Evolutionary conservation across 331 rosid genomes (phyloP), one percentile per base, ranked within the genome.

Genomic region (Rhamnella rubrinervis): DNA sequence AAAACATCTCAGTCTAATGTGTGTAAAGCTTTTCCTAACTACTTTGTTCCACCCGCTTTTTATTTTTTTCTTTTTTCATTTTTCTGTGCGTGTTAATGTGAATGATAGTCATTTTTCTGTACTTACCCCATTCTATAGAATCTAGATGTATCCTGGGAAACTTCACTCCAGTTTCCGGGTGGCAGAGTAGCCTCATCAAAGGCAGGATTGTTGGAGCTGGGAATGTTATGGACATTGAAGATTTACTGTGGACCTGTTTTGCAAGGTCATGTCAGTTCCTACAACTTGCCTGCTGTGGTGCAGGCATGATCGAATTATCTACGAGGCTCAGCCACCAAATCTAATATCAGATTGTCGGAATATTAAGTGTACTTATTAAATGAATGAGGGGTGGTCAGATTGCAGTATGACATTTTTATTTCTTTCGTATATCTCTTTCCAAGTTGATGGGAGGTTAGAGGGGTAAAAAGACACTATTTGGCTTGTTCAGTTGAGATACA

Each of bases 111-210:
- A 61, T 66, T 63, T 82, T 56, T 78, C 60, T 59, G 61, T 82
- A 65, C 72, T 76, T 75, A 31, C 58, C 73, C 73, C 80, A 68
- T 75, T 49, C 55, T 71, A 63, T 80, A 73, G 85, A 74, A 76
- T 79, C 73, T 81, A 81, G 92, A 82, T 76, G 65, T 74, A 74
- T 80, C 83, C 75, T 69, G 77, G 93, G 77, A 81, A 85, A 83
- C 86, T 84, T 84, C 81, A 84, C 71, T 81, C 83, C 71, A 75
- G 83, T 82, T 88, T 85, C 89, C 87, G 74, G 80, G 93, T 77
- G 87, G 89, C 88, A 70, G 96, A 80, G 79, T 81, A 84, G 68
- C 84, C 87, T 78, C 77, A 67, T 67, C 80, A 62, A 63, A 74
- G 72, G 88, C 88, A 66, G 79, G 84, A 71, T 79, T 76, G 71